Base-by-base conservation (phyloP, 352 stramenopile species). In the Pythium apleroticum region DNA sequence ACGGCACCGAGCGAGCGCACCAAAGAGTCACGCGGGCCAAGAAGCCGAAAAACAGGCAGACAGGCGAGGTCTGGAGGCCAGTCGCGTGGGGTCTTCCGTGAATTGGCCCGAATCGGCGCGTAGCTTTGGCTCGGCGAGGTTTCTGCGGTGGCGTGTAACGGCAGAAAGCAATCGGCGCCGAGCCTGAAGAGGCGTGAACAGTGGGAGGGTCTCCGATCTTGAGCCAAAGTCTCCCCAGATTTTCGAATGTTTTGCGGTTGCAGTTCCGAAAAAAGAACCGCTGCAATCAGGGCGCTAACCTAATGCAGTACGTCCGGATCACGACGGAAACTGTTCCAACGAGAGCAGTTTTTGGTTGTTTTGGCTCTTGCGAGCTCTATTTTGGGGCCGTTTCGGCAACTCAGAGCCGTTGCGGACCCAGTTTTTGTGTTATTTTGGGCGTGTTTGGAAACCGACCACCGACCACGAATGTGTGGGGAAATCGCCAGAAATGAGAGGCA, bases 121-220 rank as follows among this genome's bases (percentile, higher is more conserved):
- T 56, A 50, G 43, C 57, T 55, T 63, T 63, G 20, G 9, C 30
- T 46, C 30, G 17, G 27, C 12, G 24, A 22, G 45, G 28, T 28
- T 61, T 19, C 43, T 43, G 46, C 15, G 46, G 30, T 17, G 5
- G 12, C n/a, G 58, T 58, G 52, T 60, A 67, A 67, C 60, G 52
- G 60, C 60, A 60, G 60, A 54, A 54, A 27, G 57, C 60, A 56
- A 52, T 52, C 46, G 24, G 19, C 31, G 14, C 17, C 22, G 37
- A 8, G 57, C 8, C 39, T 30, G 19, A 19, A 39, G 24, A 53
- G n/a, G 37, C 28, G 56, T 35, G 56, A 24, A 41, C 35, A 41
- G 48, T 54, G 22, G 48, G 48, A 55, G 17, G n/a, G 43, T 27
- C 28, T 55, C 25, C 31, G 49, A 39, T 50, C 27, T 50, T 50